Percentiles rank a stretch among this genome's conserved stretches.
Conservation (phyloP, 768 basidiomycete genomes). For the Cyathus striatus region DNA sequence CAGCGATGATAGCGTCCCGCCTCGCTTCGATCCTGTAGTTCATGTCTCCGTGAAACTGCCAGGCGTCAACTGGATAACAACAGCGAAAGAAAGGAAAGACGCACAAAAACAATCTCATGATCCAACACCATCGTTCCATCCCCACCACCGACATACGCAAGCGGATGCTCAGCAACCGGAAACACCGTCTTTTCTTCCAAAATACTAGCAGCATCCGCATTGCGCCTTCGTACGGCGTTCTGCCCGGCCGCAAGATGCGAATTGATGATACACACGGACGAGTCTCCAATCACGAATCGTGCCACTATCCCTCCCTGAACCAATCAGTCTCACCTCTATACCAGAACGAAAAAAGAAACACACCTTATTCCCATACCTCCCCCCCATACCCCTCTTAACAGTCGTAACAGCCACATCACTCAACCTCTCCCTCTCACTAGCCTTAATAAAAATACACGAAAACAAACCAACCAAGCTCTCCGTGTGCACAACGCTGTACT, state of each 20-base stretch:
- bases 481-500: slow-evolving; percentile 76
- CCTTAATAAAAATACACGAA: slow-evolving; percentile 70
- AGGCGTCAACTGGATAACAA: slow-evolving; percentile 2
- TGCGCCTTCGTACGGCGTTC: slow-evolving; percentile 72
- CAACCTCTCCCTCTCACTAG: slow-evolving; percentile 51
- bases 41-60: slow-evolving; percentile 84
- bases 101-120: slow-evolving; percentile 89
- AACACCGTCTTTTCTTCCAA: slow-evolving; percentile 79
- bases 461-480: slow-evolving; percentile 92
- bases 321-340: background rate
- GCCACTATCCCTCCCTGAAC: slow-evolving; percentile 84
- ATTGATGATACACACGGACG: slow-evolving; percentile 93
- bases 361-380: slow-evolving; percentile 94
- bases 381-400: slow-evolving; percentile 89
- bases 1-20: slow-evolving; percentile 73
- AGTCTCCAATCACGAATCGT: slow-evolving; percentile 85
- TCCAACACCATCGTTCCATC: slow-evolving; percentile 92
- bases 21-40: slow-evolving; percentile 97
- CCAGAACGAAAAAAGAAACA: slow-evolving; percentile 10
- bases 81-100: slow-evolving; percentile 16
- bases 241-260: slow-evolving; percentile 98
- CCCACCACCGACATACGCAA: slow-evolving; percentile 83
- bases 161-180: slow-evolving; percentile 44
- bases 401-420: slow-evolving; percentile 72
- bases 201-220: slow-evolving; percentile 83